Evolutionary conservation across 2,329 filamentous ascomycete species (phyloP).

Genomic region (Colletotrichum musicola): DNA sequence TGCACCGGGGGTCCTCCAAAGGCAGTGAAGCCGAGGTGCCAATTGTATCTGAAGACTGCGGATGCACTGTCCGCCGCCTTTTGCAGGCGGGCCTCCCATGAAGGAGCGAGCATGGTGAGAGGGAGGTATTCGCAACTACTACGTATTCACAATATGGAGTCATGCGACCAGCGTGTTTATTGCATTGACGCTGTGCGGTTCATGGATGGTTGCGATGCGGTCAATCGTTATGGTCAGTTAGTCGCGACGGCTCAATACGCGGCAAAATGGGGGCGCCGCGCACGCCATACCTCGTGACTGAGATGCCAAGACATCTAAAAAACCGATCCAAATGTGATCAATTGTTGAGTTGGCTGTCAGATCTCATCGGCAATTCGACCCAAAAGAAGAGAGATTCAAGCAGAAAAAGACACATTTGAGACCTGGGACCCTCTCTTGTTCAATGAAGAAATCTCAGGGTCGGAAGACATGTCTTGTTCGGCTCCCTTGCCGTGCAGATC

Average conservation of each 20-base stretch:
- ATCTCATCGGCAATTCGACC: background rate
- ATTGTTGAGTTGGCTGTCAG: background rate
- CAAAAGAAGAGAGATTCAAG: background rate
- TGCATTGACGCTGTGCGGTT: no score
- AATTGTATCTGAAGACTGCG: constrained; percentile 48
- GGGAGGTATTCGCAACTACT: no score
- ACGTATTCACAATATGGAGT: no score
- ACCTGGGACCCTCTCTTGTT: background rate
- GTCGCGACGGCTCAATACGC: background rate
- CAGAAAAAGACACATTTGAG: background rate
- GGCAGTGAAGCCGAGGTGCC: constrained; percentile 72
- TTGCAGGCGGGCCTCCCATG: constrained; percentile 13
- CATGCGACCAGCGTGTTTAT: no score
- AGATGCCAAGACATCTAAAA: constrained; percentile 4
- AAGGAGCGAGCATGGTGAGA: constrained; percentile 6
- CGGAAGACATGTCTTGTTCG: background rate
- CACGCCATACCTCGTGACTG: constrained; percentile 34
- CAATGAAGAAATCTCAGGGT: background rate
- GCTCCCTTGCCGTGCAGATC: constrained; percentile 19
- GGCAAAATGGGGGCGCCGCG: background rate
- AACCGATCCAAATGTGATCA: constrained; percentile 1
- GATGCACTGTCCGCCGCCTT: background rate
- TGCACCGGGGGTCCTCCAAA: constrained; percentile 77
- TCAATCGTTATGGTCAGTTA: no score
- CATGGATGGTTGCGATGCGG: no score